These are phyloP conservation scores for Suhomyces prunicola DNA, from an alignment of 805 yeast genomes.

Conservation along the genomic window DNA sequence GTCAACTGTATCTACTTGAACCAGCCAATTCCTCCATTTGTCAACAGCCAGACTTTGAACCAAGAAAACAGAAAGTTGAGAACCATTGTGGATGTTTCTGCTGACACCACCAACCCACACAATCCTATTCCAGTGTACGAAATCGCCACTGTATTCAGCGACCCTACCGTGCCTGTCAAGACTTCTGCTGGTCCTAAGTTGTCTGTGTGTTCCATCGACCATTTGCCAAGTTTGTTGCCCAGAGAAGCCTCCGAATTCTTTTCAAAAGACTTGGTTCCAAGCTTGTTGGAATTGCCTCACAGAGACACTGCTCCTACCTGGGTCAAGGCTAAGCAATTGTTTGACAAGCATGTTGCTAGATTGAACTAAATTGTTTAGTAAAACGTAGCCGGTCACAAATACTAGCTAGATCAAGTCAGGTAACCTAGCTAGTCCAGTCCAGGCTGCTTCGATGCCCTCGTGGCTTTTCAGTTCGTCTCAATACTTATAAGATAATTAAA, in stretches of 20 bases:
- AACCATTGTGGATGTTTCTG: constrained; percentile 95
- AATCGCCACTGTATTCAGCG: constrained; percentile 82
- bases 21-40: constrained; percentile 89
- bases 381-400: too few relatives aligned
- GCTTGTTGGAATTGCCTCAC: constrained; percentile 77
- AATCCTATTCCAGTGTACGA: constrained; percentile 95
- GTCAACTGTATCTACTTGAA: constrained; percentile 95
- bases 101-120: constrained; percentile 98
- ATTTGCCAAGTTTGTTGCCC: constrained; percentile 91
- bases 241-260: constrained; percentile 96
- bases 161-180: constrained; percentile 86
- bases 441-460: background rate
- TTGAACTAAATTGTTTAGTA: constrained; percentile 23
- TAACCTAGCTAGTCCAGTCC: too few relatives aligned
- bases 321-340: constrained; percentile 82
- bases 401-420: too few relatives aligned
- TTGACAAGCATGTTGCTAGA: constrained; percentile 80
- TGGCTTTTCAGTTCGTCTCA: background rate
- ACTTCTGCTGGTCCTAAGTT: constrained; percentile 79
- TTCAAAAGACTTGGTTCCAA: constrained; percentile 83
- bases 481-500: background rate
- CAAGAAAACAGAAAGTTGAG: constrained; percentile 68
- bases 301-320: constrained; percentile 86
- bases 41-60: constrained; percentile 67
- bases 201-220: constrained; percentile 93